Evolutionary conservation across 192 early-diverging fungal species (phyloP), one percentile per base, ranked within the genome.

Genomic region (Phycomyces blakesleeanus): DNA sequence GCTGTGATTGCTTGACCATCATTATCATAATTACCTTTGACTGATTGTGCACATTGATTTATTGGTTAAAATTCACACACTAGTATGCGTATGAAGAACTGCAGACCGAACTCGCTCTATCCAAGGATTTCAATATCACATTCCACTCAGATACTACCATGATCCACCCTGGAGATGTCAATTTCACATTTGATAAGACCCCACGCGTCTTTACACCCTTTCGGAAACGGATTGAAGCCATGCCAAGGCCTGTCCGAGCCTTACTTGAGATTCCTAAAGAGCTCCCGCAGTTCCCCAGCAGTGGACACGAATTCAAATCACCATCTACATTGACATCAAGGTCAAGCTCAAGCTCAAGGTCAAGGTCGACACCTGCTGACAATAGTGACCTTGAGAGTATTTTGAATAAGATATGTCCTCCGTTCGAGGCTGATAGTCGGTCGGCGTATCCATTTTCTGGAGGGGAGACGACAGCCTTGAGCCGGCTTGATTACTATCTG

Each of bases 361-460:
- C 24, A 26, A 56, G 5, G 11, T n/a, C n/a, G n/a, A n/a, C n/a
- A n/a, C n/a, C 27, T 3, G 21, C 26, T 27, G 40, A 22, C 7
- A 10, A 24, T 0, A 24, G 6, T 41, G 40, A 25, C 18, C 52
- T 64, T 16, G 6, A n/a, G 9, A 11, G 21, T 0, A 26, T 55
- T 9, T 57, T 47, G 29, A 34, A 34, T 34, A 7, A 34, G 4
- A 15, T 55, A 11, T 38, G 22, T 3, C 7, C 39, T 8, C 18
- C 41, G 9, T 4, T 59, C 29, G 26, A 37, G 39, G 40, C 14
- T n/a, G 60, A 76, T 34, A 14, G 38, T 18, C 29, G 53, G 16
- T 67, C 73, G 8, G 68, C 69, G 11, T 78, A 64, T 16, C 75
- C 76, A 6, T 73, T 68, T 51, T 14, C 37, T 34, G 76, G 66